Evolutionary conservation across 1,284 basidiomycete species (phyloP).

Genomic region (Cryptococcus sp.): DNA sequence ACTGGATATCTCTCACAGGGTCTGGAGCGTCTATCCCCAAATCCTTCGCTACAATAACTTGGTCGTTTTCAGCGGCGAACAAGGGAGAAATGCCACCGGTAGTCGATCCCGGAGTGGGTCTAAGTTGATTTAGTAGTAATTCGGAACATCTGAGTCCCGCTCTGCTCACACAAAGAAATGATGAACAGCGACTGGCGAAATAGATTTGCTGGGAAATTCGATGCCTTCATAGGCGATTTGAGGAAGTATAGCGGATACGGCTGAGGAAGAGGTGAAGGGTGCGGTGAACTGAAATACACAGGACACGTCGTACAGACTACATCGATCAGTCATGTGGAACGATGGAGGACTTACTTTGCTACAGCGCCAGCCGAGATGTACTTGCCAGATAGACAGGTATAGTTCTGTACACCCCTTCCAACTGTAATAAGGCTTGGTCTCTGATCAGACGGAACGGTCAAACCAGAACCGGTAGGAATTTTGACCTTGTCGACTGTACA

Average conservation of each 20-base stretch:
- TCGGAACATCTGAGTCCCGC: background rate
- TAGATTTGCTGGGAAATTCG: constrained; percentile 13
- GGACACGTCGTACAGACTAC: constrained; percentile 56
- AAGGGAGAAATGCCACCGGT: constrained; percentile 23
- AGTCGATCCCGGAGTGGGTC: background rate
- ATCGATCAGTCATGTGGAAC: background rate
- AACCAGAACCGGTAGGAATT: background rate
- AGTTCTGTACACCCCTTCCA: constrained; percentile 33
- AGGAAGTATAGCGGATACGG: constrained; percentile 13
- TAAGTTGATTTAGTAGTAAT: background rate
- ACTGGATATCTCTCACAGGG: constrained; percentile 52
- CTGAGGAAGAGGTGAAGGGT: constrained; percentile 32
- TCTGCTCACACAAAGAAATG: constrained; percentile 47
- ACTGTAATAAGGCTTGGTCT: constrained; percentile 10
- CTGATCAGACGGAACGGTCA: constrained; percentile 9
- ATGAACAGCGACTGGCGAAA: constrained; percentile 41
- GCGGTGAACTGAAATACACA: constrained; percentile 51
- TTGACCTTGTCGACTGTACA: background rate
- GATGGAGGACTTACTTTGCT: constrained; percentile 25
- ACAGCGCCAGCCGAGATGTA: constrained; percentile 30
- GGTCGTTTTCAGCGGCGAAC: constrained; percentile 30
- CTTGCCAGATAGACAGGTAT: constrained; percentile 27
- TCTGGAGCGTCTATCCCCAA: constrained; percentile 37
- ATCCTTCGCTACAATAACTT: constrained; percentile 26
- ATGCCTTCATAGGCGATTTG: constrained; percentile 13